Base-by-base conservation (phyloP, 2,329 filamentous ascomycete genomes). In the Cladorrhinum sp. region DNA sequence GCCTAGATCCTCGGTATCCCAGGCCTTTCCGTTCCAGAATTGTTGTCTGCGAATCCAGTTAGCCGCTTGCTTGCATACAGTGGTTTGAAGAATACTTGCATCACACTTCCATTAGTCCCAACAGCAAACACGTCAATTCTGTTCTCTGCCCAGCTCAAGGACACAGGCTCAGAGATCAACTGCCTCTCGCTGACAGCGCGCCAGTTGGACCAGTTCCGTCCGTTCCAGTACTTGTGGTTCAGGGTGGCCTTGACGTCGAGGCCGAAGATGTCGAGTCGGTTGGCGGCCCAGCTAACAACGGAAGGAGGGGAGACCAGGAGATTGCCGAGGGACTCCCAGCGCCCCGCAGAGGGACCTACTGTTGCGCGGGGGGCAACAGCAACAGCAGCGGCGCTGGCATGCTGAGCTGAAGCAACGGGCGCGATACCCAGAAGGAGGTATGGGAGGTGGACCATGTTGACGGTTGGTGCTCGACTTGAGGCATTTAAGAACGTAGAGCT, bases 321-420 rank as follows among this genome's bases (percentile, higher is more conserved):
- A n/a, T 60, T 60, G 12, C 60, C 60, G 48, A 64, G 60, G n/a
- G 63, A 61, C 20, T 64, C 55, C 60, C 60, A 64, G n/a, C 58
- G 60, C 26, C 55, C 57, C 42, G 60, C 55, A 2, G n/a, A 7
- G 42, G 42, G 42, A 3, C 42, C 42, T 36, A 50, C 24, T n/a
- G 62, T 58, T 6, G 50, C 52, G 48, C 57, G 57, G 18, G 53
- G 53, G 2, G 28, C 23, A n/a, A 53, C 6, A 23, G 51, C 33
- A 36, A 3, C 8, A 3, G 8, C 14, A 36, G 33, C 33, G 33
- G 33, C 33, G 12, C 33, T 36, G 7, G 8, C 8, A 3, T 16
- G 3, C 12, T 36, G 33, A 12, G 33, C 33, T 16, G 33, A 36
- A 16, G 14, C 33, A 36, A 36, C 3, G 12, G 33, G 14, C 9